These are phyloP conservation scores for Lipomyces orientalis DNA, from an alignment of 805 yeast species.

Conservation along the genomic window DNA sequence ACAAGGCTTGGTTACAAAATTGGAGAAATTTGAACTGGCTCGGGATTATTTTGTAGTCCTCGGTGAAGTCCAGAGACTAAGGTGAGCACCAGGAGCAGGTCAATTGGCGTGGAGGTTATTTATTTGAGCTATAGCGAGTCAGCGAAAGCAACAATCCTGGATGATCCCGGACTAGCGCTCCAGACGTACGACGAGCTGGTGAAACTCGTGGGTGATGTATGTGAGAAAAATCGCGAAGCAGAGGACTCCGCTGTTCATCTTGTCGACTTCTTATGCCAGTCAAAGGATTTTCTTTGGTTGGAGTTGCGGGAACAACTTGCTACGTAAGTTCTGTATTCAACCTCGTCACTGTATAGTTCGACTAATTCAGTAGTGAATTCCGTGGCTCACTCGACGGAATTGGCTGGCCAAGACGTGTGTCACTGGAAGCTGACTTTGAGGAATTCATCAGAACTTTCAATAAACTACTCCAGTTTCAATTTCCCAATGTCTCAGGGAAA, in stretches of 20 bases:
- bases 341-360: background rate
- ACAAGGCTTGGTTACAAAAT: slow-evolving; percentile 10
- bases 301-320: slow-evolving; percentile 19
- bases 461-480: slow-evolving; percentile 28
- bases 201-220: slow-evolving; percentile 7
- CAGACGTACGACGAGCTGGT: slow-evolving; percentile 8
- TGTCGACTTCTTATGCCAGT: slow-evolving; percentile 15
- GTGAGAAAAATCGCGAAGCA: slow-evolving; percentile 13
- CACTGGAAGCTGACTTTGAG: slow-evolving; percentile 2
- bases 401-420: slow-evolving; percentile 31
- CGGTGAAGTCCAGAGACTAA: slow-evolving; percentile 12
- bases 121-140: slow-evolving; percentile 6
- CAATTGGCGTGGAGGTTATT: background rate
- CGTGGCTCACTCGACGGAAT: slow-evolving; percentile 22
- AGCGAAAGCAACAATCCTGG: slow-evolving; percentile 13
- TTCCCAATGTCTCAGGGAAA: slow-evolving; percentile 16
- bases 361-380: slow-evolving; percentile 21
- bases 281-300: slow-evolving; percentile 15
- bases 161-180: slow-evolving; percentile 17
- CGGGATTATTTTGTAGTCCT: slow-evolving; percentile 15
- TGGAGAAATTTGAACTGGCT: slow-evolving; percentile 26
- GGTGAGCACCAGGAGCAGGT: slow-evolving; percentile 10
- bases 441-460: slow-evolving; percentile 13
- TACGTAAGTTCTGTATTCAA: slow-evolving; percentile 9
- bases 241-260: slow-evolving; percentile 29